These are phyloP conservation scores for Garcia nutans DNA, from an alignment of 345 rosid genomes.

Conservation along the genomic window DNA sequence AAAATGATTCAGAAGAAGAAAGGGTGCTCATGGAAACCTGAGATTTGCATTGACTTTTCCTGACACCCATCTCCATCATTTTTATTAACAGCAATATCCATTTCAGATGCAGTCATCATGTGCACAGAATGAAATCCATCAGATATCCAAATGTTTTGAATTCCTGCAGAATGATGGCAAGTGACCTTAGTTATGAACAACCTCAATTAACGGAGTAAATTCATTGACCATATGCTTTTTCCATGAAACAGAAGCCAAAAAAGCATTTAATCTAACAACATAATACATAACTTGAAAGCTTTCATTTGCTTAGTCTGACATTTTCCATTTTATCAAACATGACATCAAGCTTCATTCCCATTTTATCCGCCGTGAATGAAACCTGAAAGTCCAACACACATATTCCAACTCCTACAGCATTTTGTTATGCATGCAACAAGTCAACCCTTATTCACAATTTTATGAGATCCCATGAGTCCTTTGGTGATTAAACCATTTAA, in stretches of 20 bases:
- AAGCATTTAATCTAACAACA: not conserved
- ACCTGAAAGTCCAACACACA: not conserved
- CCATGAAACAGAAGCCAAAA: not conserved
- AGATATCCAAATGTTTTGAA: conserved; percentile 62
- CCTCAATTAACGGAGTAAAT: not conserved
- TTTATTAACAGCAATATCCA: conserved; percentile 38
- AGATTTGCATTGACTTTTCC: conserved; percentile 38
- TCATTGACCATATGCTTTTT: conserved; percentile 10
- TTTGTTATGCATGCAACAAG: not conserved
- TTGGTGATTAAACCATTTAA: not conserved
- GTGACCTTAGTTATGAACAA: conserved; percentile 12
- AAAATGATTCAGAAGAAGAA: not conserved
- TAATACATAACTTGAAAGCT: not conserved
- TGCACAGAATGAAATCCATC: conserved; percentile 66
- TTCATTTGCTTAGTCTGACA: not conserved
- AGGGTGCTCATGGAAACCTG: conserved; percentile 39
- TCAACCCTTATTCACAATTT: not conserved
- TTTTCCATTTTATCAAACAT: not conserved
- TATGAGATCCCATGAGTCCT: not conserved
- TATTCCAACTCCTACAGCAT: not conserved
- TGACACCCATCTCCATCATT: conserved; percentile 38
- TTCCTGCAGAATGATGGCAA: conserved; percentile 43
- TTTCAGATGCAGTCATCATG: conserved; percentile 40
- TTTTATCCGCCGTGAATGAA: not conserved
- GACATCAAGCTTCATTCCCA: not conserved